A percentile compares a stretch with the other conserved stretches of the same genome.
phyloP scores from a whole-genome alignment of 192 early-diverging fungal species.

The Entophlyctis helioformis region DNA sequence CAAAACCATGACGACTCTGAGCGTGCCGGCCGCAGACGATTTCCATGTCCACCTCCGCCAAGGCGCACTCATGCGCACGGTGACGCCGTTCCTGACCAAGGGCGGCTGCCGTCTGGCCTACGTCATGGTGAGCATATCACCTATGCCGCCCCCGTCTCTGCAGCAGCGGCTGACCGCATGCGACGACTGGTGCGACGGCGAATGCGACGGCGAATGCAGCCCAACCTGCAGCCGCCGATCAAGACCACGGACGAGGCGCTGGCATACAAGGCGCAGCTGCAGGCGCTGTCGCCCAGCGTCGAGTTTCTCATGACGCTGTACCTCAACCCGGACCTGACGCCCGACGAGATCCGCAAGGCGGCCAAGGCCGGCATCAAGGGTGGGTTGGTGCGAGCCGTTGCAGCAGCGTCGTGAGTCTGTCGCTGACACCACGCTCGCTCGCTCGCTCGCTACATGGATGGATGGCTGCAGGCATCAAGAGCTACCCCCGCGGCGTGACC shows the following conservation, averaged over 20 bases:
- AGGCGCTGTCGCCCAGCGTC: conserved; percentile 71
- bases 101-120: conserved; percentile 79
- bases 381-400: conserved; percentile 5
- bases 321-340: conserved; percentile 73
- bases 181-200: too few species aligned
- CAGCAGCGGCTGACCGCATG: too few species aligned
- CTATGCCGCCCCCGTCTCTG: too few species aligned
- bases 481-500: conserved; percentile 91
- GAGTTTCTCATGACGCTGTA: conserved; percentile 92
- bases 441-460: neutral
- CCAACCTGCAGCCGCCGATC: conserved; percentile 87
- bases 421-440: too few species aligned
- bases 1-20: conserved; percentile 7
- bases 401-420: too few species aligned
- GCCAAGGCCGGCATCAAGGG: conserved; percentile 69
- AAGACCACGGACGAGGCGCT: conserved; percentile 77
- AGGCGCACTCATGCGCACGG: conserved; percentile 77
- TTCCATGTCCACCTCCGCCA: conserved; percentile 86
- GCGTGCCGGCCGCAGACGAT: conserved; percentile 38
- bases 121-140: conserved; percentile 89
- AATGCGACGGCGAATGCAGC: conserved; percentile 47
- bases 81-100: conserved; percentile 67
- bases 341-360: conserved; percentile 80
- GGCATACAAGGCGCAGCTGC: conserved; percentile 66
- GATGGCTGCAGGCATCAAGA: conserved; percentile 60